Base-by-base conservation (phyloP, 345 rosid genomes). In the Geranium brycei region DNA sequence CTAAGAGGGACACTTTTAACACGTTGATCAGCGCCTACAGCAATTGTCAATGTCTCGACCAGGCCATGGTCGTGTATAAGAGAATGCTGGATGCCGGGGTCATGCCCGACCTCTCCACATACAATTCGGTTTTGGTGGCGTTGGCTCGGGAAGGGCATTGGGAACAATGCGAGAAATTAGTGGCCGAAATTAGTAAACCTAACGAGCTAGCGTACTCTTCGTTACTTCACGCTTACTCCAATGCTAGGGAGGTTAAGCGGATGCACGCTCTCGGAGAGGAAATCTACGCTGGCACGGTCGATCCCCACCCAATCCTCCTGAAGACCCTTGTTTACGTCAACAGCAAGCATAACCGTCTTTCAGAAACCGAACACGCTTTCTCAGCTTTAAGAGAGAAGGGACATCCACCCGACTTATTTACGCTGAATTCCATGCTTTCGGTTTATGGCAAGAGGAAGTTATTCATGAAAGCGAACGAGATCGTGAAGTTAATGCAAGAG, bases 61-160 rank as follows among this genome's bases (percentile, higher is more conserved):
- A 89, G 74, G 96, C 97, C 65, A 83, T 93, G 86, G 81, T 72
- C 56, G 72, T 93, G 62, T 90, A 88, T 65, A 85, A 79, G 78
- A 80, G 95, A 76, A 83, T 90, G 97, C 82, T 93, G 57, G 91
- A 93, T 57, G 84, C 89, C 66, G 99, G 90, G 62, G 80, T 90
- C 70, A 79, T 78, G 57, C 95, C 95, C 0, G 95, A 90, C 74
- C 89, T 93, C 66, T 90, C 99, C 56, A 85, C 91, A 11, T 93
- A 93, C 59, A 90, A 93, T 81, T 85, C 91, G 51, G 89, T 93
- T 64, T 79, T 93, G 76, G 97, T 95, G 16, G 97, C 97, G 59
- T 77, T 93, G 77, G 96, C 99, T 59, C 91, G 97, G 55, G 97
- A 83, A 76, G 99, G 99, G 40, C 82, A 86, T 64, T 93, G 97